Evolutionary conservation across 345 rosid genomes (phyloP), one percentile per base, ranked within the genome.

Genomic region (Aegle marmelos): DNA sequence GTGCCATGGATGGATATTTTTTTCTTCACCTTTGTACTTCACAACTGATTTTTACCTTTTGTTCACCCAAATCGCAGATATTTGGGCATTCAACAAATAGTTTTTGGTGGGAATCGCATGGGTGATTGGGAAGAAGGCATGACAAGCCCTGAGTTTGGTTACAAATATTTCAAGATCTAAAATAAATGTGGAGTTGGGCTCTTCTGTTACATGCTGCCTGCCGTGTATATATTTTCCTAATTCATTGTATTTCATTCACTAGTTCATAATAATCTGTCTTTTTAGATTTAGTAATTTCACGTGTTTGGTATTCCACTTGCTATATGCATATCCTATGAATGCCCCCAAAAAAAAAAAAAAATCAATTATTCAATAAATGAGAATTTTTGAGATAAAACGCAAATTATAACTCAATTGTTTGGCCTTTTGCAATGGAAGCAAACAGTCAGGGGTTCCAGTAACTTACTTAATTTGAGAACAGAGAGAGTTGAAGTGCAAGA

Each of bases 61-160:
- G 58, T 53, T 30, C 7, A 39, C 7, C 25, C 57, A 34, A 57
- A 27, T 83, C 77, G 74, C 90, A 95, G 96, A 78, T 91, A 93
- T 79, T 72, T 88, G 34, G 97, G 97, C 68, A 91, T 95, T 81
- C 94, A 93, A 54, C 98, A 95, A 81, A 87, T 89, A 60, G 92
- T 95, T 75, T 93, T 95, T 64, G 96, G 99, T 50, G 97, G 98
- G 45, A 90, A 83, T 59, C 76, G 85, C 62, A 74, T 95, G 83
- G 98, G 96, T 60, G 98, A 95, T 75, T 95, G 99, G 99, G 98
- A 95, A 88, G 98, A 92, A 75, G 94, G 92, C 70, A 92, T 93
- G 99, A 92, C 91, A 31, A 83, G 82, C 80, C 84, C 96, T 0
- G 93, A 89, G 77, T 86, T 80, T 64, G 98, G 99, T 1, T 95